Evolutionary conservation across 108 stramenopile species (phyloP).

Genomic region (Aurantiochytrium sp.): DNA sequence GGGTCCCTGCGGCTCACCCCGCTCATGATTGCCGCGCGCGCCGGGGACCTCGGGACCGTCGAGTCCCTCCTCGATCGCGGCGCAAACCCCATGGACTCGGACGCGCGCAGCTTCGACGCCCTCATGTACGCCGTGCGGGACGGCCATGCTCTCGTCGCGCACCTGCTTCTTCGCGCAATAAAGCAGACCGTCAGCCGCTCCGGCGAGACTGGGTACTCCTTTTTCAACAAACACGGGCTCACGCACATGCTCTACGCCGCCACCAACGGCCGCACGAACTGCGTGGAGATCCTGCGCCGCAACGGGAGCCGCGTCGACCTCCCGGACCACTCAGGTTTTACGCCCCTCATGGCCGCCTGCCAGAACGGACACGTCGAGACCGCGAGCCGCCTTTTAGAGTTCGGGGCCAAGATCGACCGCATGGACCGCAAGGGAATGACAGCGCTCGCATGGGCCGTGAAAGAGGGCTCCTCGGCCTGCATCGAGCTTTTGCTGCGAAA

Average conservation of each 20-base stretch:
- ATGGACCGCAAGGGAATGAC: neutral
- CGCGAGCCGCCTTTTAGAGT: neutral
- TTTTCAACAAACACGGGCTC: neutral
- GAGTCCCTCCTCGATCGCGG: neutral
- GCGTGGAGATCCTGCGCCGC: neutral
- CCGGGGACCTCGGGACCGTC: neutral
- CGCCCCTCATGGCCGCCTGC: neutral
- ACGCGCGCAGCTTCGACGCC: neutral
- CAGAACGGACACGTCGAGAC: neutral
- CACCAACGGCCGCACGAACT: neutral
- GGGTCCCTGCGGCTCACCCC: constrained; percentile 1
- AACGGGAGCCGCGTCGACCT: neutral
- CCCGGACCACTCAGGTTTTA: neutral
- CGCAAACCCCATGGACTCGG: neutral
- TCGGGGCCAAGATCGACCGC: neutral
- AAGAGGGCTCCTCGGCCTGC: neutral
- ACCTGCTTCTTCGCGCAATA: neutral
- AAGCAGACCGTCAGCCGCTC: neutral
- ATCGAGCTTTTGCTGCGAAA: neutral
- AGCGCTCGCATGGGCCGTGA: neutral
- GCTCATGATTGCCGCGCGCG: neutral
- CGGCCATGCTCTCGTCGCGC: neutral
- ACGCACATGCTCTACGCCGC: constrained; percentile 29
- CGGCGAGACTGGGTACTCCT: neutral
- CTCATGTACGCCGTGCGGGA: constrained; percentile 32